Evolutionary conservation across 2,329 filamentous ascomycete species (phyloP), one percentile per base, ranked within the genome.

Genomic region (Exophiala sp.): DNA sequence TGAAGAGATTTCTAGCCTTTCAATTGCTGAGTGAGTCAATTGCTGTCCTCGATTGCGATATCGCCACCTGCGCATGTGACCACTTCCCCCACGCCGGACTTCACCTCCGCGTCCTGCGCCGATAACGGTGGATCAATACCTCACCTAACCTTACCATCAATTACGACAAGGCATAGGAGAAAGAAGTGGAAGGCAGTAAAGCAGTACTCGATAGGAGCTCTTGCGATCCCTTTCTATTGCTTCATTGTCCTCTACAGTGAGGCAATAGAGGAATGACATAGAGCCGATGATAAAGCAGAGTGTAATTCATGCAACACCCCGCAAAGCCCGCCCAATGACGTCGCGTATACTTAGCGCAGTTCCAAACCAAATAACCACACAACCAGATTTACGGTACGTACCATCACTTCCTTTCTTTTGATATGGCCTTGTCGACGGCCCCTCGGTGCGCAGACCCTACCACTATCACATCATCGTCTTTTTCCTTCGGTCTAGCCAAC

Each of bases 281-380:
- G n/a, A n/a, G n/a, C n/a, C n/a, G n/a, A n/a, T n/a, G n/a, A n/a
- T n/a, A n/a, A n/a, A n/a, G n/a, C n/a, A n/a, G n/a, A n/a, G n/a
- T n/a, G n/a, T n/a, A n/a, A n/a, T n/a, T n/a, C n/a, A 6, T 7
- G n/a, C 14, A 37, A 37, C 34, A 37, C 38, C 38, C 38, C 38
- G 22, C 21, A 41, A 41, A 41, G 24, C 10, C 38, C 19, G 16
- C 38, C 38, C 38, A 24, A 41, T 41, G 38, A 41, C 38, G 38
- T 41, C 34, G 34, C 34, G 5, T 18, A n/a, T n/a, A 32, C 1
- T 9, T 7, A 19, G 19, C 18, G 38, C 13, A 11, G 2, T 4
- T 24, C 24, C 19, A n/a, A 24, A n/a, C 38, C 3, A 16, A 18
- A 2, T 39, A n/a, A n/a, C n/a, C n/a, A n/a, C n/a, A n/a, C n/a